Base-by-base conservation (phyloP, 164 flowering plant species). In the grape (Vitis vinifera) region DNA sequence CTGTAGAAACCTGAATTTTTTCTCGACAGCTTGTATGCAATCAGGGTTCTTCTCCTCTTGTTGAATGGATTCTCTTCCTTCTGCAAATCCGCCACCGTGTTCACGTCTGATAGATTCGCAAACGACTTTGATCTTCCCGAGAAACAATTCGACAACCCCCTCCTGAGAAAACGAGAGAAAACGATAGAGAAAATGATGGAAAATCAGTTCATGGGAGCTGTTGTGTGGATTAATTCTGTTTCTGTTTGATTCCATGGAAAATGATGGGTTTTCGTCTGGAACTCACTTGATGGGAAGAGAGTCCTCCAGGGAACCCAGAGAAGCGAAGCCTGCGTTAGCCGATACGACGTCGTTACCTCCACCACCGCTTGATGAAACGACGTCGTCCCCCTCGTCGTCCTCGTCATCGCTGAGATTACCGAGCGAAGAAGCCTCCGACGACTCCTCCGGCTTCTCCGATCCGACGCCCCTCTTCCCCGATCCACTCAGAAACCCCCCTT, bases 201-300 rank as follows among this genome's bases (percentile, higher is more conserved):
- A 30, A 15, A 48, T 30, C 2, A 13, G 2, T 11, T 23, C 27
- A 23, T 23, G 27, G 27, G 27, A 23, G 27, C 0, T 23, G 27
- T 23, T 23, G 27, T 23, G 27, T 23, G 27, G 9, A 7, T 16
- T 23, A 10, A 6, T 47, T 16, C 31, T 37, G 44, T 37, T 37
- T 37, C 44, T 37, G 7, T 37, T 37, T 37, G 44, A 0, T 37
- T 37, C 44, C 44, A 37, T 37, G 44, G 44, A 37, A 37, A 37
- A 37, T 27, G 10, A 50, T 17, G 14, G 7, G 27, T 23, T 23
- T 23, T 23, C 27, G 2, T 23, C 10, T 2, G 49, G 27, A 4
- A 73, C 80, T 79, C 13, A 90, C 94, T 90, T 90, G 80, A 85
- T 83, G 30, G 92, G 94, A 9, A 90, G 89, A 69, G 91, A 83